Conservation (phyloP, 2,329 filamentous ascomycete species). For the Fusarium dimerum region DNA sequence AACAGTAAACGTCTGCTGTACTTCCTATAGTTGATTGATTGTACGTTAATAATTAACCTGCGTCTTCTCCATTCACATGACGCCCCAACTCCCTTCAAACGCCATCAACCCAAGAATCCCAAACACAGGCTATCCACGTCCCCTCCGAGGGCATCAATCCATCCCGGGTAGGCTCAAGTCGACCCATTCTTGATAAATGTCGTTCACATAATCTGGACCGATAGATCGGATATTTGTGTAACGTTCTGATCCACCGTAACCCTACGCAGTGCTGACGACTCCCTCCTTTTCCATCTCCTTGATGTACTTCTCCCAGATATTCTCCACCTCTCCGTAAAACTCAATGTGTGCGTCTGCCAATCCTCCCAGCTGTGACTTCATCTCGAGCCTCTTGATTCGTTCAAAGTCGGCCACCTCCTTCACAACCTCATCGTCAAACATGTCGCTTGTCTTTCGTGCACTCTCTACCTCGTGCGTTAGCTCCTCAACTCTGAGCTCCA, state of each 20-base stretch:
- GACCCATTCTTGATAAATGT: background rate
- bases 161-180: background rate
- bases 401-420: slow-evolving; percentile 94
- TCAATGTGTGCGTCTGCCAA: slow-evolving; percentile 83
- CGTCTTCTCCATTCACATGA: no score
- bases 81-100: background rate
- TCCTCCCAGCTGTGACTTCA: slow-evolving; percentile 81
- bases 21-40: no score
- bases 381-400: slow-evolving; percentile 91
- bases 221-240: background rate
- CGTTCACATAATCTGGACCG: background rate
- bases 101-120: background rate
- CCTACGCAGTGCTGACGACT: slow-evolving; percentile 17
- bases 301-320: slow-evolving; percentile 89
- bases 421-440: slow-evolving; percentile 95
- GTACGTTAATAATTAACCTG: no score
- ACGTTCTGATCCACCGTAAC: background rate
- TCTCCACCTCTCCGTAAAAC: slow-evolving; percentile 79
- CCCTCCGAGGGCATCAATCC: background rate
- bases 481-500: slow-evolving; percentile 91
- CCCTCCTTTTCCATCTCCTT: slow-evolving; percentile 78
- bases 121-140: background rate
- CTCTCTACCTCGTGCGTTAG: slow-evolving; percentile 86
- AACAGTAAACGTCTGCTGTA: no score
- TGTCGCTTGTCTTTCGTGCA: slow-evolving; percentile 82